A percentile compares a stretch with the other conserved stretches of the same genome.
phyloP scores from a whole-genome alignment of 352 stramenopile genomes.

The Phytopythium boreale region DNA sequence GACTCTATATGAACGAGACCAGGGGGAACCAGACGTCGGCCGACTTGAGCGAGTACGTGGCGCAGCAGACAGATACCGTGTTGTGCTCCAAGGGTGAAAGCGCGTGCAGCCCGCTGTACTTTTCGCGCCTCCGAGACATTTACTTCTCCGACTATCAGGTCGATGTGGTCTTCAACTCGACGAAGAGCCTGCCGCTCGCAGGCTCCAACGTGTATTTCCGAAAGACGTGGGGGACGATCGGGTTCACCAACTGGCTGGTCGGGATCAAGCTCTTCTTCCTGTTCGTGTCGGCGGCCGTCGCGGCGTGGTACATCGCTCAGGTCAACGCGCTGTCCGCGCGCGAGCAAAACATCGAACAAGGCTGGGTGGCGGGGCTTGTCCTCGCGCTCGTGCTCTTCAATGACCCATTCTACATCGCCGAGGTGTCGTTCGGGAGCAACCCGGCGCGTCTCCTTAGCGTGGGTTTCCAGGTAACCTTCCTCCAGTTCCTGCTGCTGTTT shows the following conservation, averaged over 20 bases:
- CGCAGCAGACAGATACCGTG: conserved; percentile 32
- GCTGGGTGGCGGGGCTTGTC: conserved; percentile 43
- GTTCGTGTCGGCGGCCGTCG: conserved; percentile 29
- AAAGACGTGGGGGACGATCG: conserved; percentile 45
- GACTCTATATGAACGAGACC: conserved; percentile 35
- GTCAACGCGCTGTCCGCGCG: conserved; percentile 38
- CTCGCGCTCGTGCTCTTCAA: conserved; percentile 55
- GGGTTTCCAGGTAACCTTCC: conserved; percentile 57
- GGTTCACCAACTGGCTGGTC: conserved; percentile 58
- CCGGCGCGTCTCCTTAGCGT: conserved; percentile 44
- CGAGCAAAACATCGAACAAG: conserved; percentile 60
- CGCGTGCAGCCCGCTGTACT: conserved; percentile 44
- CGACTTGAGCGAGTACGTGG: conserved; percentile 32
- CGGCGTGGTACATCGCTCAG: conserved; percentile 40
- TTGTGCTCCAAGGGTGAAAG: conserved; percentile 25
- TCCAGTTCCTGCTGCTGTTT: conserved; percentile 54
- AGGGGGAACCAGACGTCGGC: conserved; percentile 29
- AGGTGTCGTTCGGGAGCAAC: conserved; percentile 47
- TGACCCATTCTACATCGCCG: conserved; percentile 54
- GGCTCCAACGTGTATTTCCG: conserved; percentile 45
- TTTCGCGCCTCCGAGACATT: conserved; percentile 52
- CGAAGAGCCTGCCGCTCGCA: conserved; percentile 26
- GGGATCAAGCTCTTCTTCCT: conserved; percentile 59
- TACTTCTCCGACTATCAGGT: conserved; percentile 53
- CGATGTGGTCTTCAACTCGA: conserved; percentile 59